Base-by-base conservation (phyloP, 495 filamentous ascomycete genomes). In the Aspergillus avenaceus region DNA sequence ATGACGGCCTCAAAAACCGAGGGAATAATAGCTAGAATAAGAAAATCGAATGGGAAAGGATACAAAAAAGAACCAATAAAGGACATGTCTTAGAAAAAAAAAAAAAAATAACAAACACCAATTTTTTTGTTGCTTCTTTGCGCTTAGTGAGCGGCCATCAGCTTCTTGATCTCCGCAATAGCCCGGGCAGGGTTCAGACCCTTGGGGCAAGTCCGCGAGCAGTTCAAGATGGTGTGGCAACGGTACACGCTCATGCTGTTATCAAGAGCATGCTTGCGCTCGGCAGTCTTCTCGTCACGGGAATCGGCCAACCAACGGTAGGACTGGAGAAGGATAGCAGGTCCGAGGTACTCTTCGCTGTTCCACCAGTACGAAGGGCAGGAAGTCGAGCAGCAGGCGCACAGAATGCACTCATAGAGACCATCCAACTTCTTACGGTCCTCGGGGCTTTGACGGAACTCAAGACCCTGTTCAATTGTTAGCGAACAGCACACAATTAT, bases 311-410 rank as follows among this genome's bases (percentile, higher is more conserved):
- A 72, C 93, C 93, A 98, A 52, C 93, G 83, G 83, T 96, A 98
- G 13, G 90, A 93, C 65, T 98, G 93, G 46, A 98, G 77, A 37
- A 98, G 86, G 52, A 98, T 87, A 50, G 93, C 93, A 27, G 93
- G 93, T 50, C 93, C 93, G 23, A 98, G 87, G 79, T 97, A 98
- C 68, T 97, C 91, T 72, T 96, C 90, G 60, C 82, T 83, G 78
- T 98, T 98, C 93, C 93, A 98, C 93, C 93, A 98, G 81, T 98
- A 98, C 7, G 88, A 93, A 2, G 93, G 93, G 77, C 93, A 98
- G 26, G 91, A 95, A 19, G 93, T 98, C 53, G 86, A 91, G 84
- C 93, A 98, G 84, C 93, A 98, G 56, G 92, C 92, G 83, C 93
- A 98, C 44, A 98, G 87, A 70, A 98, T 98, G 78, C 93, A 98